These are phyloP conservation scores for Truncatella angustata DNA, from an alignment of 2,329 filamentous ascomycete species.

Conservation along the genomic window DNA sequence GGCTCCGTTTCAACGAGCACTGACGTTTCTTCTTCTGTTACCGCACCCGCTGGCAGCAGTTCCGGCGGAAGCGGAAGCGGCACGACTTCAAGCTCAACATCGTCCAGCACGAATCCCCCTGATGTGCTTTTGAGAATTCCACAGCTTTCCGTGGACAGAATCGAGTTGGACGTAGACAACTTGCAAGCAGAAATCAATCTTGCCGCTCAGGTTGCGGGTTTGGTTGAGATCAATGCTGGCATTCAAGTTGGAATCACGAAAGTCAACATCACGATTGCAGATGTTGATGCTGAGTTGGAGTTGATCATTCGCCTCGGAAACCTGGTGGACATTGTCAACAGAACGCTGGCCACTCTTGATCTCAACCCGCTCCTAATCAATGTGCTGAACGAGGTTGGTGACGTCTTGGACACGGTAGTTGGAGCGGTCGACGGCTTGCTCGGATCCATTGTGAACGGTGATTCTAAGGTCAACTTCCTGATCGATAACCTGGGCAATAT, in stretches of 20 bases:
- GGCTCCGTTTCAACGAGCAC: constrained; percentile 13
- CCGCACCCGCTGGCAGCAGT: constrained; percentile 14
- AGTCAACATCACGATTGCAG: constrained; percentile 61
- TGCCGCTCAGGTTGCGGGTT: constrained; percentile 56
- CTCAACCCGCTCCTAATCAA: constrained; percentile 60
- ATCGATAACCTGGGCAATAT: constrained; percentile 64
- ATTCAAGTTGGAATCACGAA: constrained; percentile 46
- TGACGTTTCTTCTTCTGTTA: constrained; percentile 7
- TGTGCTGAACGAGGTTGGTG: constrained; percentile 51
- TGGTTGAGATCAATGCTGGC: constrained; percentile 55
- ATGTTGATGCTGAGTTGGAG: constrained; percentile 58
- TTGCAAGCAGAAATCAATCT: constrained; percentile 58
- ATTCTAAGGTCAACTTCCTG: constrained; percentile 51
- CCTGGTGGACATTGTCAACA: constrained; percentile 59
- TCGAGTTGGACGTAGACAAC: constrained; percentile 60
- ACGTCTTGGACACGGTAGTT: constrained; percentile 50
- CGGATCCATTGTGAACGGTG: constrained; percentile 56
- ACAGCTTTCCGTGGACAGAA: constrained; percentile 55
- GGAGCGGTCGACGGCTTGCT: constrained; percentile 58
- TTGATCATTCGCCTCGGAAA: constrained; percentile 59
- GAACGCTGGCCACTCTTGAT: constrained; percentile 57
- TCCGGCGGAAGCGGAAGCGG: constrained; percentile 19
- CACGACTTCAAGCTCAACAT: constrained; percentile 20
- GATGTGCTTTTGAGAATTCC: constrained; percentile 59
- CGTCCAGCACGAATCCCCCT: constrained; percentile 38